Conservation (phyloP, 2,329 filamentous ascomycete species). For the Emergomyces africanus region DNA sequence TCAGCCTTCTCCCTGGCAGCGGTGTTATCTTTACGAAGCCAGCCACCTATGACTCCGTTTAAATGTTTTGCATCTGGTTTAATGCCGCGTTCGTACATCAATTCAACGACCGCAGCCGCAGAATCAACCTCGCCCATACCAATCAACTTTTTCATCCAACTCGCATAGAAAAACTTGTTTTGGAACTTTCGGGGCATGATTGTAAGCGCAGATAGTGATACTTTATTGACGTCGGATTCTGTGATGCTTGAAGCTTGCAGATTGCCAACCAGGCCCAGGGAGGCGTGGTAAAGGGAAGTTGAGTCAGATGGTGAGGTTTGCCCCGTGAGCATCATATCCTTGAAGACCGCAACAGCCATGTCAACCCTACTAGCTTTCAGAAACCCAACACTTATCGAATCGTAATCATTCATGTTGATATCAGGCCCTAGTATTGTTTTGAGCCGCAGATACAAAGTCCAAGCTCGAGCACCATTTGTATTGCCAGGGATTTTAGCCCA, state of each 20-base stretch:
- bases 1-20: conserved; percentile 50
- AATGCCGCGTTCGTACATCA: conserved; percentile 60
- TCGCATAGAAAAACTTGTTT: conserved; percentile 75
- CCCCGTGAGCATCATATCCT: conserved; percentile 72
- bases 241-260: conserved; percentile 30
- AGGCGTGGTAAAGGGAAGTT: conserved; percentile 31
- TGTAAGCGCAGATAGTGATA: conserved; percentile 38
- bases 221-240: conserved; percentile 33
- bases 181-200: conserved; percentile 40
- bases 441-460: conserved; percentile 53
- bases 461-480: conserved; percentile 46
- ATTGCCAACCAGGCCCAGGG: conserved; percentile 27
- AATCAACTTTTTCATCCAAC: conserved; percentile 78
- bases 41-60: conserved; percentile 70
- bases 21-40: conserved; percentile 51
- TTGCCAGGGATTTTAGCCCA: conserved; percentile 43
- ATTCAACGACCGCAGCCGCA: conserved; percentile 57
- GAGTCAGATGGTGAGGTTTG: conserved; percentile 32
- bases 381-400: conserved; percentile 58
- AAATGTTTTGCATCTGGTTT: conserved; percentile 60
- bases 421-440: conserved; percentile 45
- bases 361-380: conserved; percentile 52
- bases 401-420: conserved; percentile 63
- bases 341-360: conserved; percentile 63
- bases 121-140: conserved; percentile 57